These are phyloP conservation scores for Ogataea hybrid DNA, from an alignment of 1,139 yeast species.

Conservation along the genomic window DNA sequence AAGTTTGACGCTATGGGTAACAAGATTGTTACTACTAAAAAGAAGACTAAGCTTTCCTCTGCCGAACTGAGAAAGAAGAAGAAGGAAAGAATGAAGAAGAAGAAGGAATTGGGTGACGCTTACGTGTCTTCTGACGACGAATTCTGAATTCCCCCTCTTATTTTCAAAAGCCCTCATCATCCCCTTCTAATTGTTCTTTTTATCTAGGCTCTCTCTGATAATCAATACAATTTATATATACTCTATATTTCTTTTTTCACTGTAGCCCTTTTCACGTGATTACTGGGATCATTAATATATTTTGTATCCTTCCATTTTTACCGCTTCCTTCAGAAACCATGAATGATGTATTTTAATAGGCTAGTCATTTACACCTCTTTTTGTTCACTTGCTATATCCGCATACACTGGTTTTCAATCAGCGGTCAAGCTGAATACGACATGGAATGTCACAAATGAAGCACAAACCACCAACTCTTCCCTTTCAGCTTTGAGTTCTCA, in stretches of 20 bases:
- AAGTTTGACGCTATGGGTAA: slow-evolving; percentile 99
- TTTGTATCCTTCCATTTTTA: slow-evolving; percentile 2
- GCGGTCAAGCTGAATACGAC: not conserved
- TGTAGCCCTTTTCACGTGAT: not conserved
- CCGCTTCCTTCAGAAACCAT: slow-evolving; percentile 1
- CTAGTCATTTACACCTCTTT: not conserved
- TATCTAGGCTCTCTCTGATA: slow-evolving; percentile 6
- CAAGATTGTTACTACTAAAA: slow-evolving; percentile 95
- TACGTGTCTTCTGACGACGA: slow-evolving; percentile 96
- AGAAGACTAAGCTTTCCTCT: slow-evolving; percentile 96
- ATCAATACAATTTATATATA: slow-evolving; percentile 10
- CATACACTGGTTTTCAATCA: not conserved
- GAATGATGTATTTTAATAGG: not conserved
- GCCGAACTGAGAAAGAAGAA: slow-evolving; percentile 99
- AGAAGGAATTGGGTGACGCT: slow-evolving; percentile 99
- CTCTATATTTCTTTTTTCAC: not conserved
- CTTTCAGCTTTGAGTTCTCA: not conserved
- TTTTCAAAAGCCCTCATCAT: slow-evolving; percentile 4
- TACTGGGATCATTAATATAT: not conserved
- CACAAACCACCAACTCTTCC: not conserved
- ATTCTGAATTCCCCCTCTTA: slow-evolving; percentile 31
- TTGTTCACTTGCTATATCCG: not conserved
- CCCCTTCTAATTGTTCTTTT: slow-evolving; percentile 11
- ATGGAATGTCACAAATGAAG: not conserved
- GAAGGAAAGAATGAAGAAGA: slow-evolving; percentile 99